phyloP scores from a whole-genome alignment of 306 rosid genomes.

The Ormosia semicastrata region DNA sequence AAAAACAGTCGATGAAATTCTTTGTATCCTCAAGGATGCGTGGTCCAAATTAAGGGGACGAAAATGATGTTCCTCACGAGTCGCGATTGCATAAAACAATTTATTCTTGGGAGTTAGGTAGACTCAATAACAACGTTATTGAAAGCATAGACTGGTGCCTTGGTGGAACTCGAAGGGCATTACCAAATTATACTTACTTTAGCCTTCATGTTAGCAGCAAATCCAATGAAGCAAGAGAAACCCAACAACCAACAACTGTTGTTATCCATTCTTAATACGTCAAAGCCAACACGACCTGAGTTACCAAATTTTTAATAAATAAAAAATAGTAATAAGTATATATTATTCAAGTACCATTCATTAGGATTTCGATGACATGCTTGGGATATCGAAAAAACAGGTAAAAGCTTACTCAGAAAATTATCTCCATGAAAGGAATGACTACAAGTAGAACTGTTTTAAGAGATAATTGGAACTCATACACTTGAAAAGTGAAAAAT shows the following conservation, averaged over 20 bases:
- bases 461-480: too few species aligned
- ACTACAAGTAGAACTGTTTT: too few species aligned
- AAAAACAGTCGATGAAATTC: not conserved
- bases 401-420: too few species aligned
- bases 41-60: not conserved
- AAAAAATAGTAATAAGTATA: not conserved
- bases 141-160: not conserved
- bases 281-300: not conserved
- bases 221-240: not conserved
- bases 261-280: not conserved
- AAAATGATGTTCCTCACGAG: slow-evolving; percentile 20
- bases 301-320: not conserved
- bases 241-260: not conserved
- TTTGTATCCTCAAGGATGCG: not conserved
- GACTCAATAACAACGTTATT: not conserved
- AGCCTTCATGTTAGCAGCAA: not conserved
- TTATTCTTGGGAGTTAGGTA: not conserved
- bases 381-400: too few species aligned
- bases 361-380: too few species aligned
- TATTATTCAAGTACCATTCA: not conserved
- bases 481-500: too few species aligned
- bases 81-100: slow-evolving; percentile 5
- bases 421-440: too few species aligned
- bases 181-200: not conserved
- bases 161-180: not conserved